Evolutionary conservation across 148 eudicot species (phyloP), one percentile per base, ranked within the genome.

Genomic region (Pouteria glomerata): DNA sequence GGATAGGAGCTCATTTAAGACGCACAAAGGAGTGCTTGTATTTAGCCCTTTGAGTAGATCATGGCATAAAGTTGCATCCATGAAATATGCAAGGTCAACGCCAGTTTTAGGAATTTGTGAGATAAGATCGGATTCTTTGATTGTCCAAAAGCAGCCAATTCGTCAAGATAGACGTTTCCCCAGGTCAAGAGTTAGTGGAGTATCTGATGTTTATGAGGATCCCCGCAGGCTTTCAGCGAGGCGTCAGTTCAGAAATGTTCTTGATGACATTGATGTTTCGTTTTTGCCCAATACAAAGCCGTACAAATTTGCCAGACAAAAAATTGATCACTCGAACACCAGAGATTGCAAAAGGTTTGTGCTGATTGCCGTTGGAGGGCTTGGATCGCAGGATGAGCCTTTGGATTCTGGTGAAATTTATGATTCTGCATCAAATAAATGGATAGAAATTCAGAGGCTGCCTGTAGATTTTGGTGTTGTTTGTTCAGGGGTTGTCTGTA

Each of bases 161-260:
- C 89, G 93, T 56, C 85, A 81, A 69, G 99, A 95, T 34, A 82
- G 89, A 71, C 96, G 88, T 52, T 80, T 88, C 57, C 73, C 78
- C 41, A 73, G 96, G 78, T 80, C 97, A 45, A 76, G 98, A 63
- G 76, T 81, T 45, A 94, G 90, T 39, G 99, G 97, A 34, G 86
- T 84, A 57, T 92, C 93, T 0, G 97, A 95, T 76, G 96, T 95
- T 48, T 95, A 91, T 55, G 97, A 88, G 82, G 99, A 95, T 82
- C 99, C 99, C 42, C 97, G 90, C 72, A 85, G 97, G 56, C 89
- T 95, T 8, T 95, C 99, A 4, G 94, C 92, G 30, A 88, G 97
- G 69, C 86, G 94, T 21, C 97, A 92, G 69, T 69, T 85, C 31
- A 78, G 94, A 77, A 84, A 73, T 79, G 62, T 85, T 13, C 71